A percentile compares a stretch with the other conserved stretches of the same genome.
These are phyloP conservation scores for Podospora tetraspora DNA, from an alignment of 495 filamentous ascomycete genomes.

Conservation along the genomic window DNA sequence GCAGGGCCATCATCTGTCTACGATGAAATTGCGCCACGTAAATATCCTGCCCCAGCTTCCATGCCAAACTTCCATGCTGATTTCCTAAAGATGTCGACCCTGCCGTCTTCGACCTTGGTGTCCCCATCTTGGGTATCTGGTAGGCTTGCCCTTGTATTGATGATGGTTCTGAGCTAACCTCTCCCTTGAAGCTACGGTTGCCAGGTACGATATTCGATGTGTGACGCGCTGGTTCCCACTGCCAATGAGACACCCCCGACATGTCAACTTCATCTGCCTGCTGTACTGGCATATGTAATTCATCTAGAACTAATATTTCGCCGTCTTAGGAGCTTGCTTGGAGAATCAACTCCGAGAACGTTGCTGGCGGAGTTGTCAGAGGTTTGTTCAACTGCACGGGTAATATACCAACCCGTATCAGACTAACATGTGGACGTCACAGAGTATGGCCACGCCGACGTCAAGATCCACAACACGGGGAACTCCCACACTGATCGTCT, in stretches of 20 bases:
- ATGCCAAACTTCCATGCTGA: constrained; percentile 7
- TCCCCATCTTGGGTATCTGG: constrained; percentile 55
- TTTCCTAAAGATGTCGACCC: constrained; percentile 55
- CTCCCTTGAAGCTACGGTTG: constrained; percentile 12
- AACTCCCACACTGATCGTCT: constrained; percentile 61
- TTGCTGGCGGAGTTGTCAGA: constrained; percentile 62
- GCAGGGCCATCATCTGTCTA: constrained; percentile 45
- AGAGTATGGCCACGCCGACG: constrained; percentile 32
- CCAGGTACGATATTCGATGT: constrained; percentile 1
- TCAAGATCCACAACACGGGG: constrained; percentile 42
- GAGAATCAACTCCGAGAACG: constrained; percentile 60
- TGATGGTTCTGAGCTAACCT: constrained; percentile 6
- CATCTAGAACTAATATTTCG: not conserved
- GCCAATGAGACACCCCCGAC: not conserved
- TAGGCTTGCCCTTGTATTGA: constrained; percentile 42
- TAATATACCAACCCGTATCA: not conserved
- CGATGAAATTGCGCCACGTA: constrained; percentile 62
- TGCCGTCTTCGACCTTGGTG: constrained; percentile 67
- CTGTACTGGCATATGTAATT: not conserved
- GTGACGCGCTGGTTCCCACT: not conserved
- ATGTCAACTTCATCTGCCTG: not conserved
- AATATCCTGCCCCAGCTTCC: constrained; percentile 2
- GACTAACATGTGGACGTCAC: not conserved
- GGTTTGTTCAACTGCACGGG: constrained; percentile 21
- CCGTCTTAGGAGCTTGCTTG: constrained; percentile 66